A percentile compares a stretch with the other conserved stretches of the same genome.
Conservation (phyloP, 805 yeast genomes). For the Cephaloascus fragrans region DNA sequence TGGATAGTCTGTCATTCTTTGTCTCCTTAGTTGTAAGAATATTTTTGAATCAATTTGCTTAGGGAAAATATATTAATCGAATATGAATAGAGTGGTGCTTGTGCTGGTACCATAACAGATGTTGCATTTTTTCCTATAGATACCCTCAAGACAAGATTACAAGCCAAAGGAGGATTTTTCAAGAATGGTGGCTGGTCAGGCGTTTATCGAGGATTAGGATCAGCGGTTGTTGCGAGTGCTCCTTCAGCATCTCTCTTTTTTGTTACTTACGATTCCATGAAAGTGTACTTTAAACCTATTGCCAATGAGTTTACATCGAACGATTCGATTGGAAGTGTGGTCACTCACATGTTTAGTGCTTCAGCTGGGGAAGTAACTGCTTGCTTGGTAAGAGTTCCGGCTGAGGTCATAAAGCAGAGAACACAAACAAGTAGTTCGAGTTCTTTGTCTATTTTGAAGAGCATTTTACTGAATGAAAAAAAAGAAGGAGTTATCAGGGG, state of each 20-base stretch:
- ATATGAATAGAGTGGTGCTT: conserved; percentile 59
- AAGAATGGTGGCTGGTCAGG: conserved; percentile 90
- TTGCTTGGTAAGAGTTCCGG: conserved; percentile 90
- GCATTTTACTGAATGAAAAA: conserved; percentile 48
- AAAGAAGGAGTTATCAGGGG: conserved; percentile 78
- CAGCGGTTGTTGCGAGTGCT: conserved; percentile 90
- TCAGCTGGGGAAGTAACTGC: conserved; percentile 90
- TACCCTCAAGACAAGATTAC: conserved; percentile 87
- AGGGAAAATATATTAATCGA: neutral
- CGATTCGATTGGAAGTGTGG: conserved; percentile 9
- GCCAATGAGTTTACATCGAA: conserved; percentile 14
- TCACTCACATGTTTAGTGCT: conserved; percentile 79
- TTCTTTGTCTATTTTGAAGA: conserved; percentile 59
- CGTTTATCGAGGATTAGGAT: conserved; percentile 84
- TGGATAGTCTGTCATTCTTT: neutral
- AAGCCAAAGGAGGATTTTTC: conserved; percentile 92
- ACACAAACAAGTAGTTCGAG: conserved; percentile 65
- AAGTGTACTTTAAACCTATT: conserved; percentile 32
- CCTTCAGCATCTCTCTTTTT: conserved; percentile 48
- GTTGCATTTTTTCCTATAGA: conserved; percentile 93
- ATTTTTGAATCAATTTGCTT: neutral
- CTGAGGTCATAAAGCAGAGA: conserved; percentile 91
- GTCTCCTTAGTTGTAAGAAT: conserved; percentile 1
- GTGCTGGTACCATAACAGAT: conserved; percentile 96
- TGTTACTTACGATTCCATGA: conserved; percentile 75